Percentiles rank a stretch among this genome's conserved stretches.
Evolutionary conservation across 306 rosid species (phyloP).

Genomic region (Carpinus viminea): DNA sequence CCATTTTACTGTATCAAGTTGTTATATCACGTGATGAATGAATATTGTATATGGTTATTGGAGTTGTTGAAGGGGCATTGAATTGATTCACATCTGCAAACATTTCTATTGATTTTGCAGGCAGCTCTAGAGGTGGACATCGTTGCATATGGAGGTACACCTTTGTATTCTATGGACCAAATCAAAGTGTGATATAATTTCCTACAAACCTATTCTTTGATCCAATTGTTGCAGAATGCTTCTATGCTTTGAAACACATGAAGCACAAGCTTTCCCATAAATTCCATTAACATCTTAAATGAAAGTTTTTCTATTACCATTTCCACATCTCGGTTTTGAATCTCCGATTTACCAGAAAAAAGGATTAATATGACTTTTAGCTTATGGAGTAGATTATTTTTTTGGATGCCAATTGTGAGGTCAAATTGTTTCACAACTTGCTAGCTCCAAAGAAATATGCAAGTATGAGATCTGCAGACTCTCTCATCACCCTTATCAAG

Average conservation of each 20-base stretch:
- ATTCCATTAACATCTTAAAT: background rate
- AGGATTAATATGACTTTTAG: background rate
- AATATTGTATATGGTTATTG: background rate
- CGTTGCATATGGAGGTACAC: slow-evolving; percentile 90
- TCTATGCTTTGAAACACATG: background rate
- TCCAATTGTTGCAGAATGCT: background rate
- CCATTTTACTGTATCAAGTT: background rate
- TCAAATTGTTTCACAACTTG: no score
- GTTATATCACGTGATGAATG: background rate
- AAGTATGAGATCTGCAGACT: no score
- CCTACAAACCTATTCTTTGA: background rate
- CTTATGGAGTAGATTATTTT: background rate
- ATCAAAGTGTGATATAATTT: background rate
- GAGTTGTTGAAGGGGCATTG: background rate
- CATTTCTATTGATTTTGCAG: slow-evolving; percentile 47
- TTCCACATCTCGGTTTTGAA: background rate
- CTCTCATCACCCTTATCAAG: no score
- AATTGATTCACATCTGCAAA: slow-evolving; percentile 9
- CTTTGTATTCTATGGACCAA: background rate
- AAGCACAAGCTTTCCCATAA: background rate
- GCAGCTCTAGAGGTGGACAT: slow-evolving; percentile 73
- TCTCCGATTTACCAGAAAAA: background rate
- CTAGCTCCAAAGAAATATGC: no score
- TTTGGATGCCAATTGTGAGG: background rate
- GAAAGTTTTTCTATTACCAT: background rate